Evolutionary conservation across 2,329 filamentous ascomycete species (phyloP).

Genomic region (Apiospora saccharicola): DNA sequence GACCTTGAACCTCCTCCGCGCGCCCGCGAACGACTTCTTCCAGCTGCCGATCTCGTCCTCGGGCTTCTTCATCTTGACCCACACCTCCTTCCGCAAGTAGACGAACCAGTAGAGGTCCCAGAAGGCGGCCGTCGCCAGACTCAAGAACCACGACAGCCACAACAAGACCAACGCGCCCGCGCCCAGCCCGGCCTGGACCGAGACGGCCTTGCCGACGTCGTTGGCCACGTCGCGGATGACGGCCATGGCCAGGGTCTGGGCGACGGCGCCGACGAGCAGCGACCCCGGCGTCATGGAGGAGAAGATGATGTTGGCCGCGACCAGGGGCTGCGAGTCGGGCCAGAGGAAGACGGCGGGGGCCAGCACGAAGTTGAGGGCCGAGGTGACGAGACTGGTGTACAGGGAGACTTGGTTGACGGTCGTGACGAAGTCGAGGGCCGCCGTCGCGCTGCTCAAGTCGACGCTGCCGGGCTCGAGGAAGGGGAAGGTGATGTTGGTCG

Average conservation of each 20-base stretch:
- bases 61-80: constrained; percentile 16
- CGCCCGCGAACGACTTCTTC: constrained; percentile 11
- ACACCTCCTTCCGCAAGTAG: neutral
- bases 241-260: neutral
- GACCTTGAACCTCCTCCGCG: neutral
- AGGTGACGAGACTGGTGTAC: constrained; percentile 8
- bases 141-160: neutral
- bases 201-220: constrained; percentile 1
- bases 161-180: neutral
- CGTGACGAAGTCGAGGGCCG: constrained; percentile 11
- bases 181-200: neutral
- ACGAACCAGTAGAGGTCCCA: constrained; percentile 23
- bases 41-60: constrained; percentile 16
- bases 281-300: neutral
- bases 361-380: constrained; percentile 2
- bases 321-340: neutral
- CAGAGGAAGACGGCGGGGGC: neutral
- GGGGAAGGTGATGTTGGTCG: constrained; percentile 20
- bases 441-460: neutral
- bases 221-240: constrained; percentile 1
- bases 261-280: neutral
- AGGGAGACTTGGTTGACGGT: neutral
- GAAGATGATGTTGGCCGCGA: constrained; percentile 10
- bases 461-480: constrained; percentile 20
- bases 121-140: neutral